Conservation (phyloP, 176 grass and related monocot species). For the Oryza glaberrima region DNA sequence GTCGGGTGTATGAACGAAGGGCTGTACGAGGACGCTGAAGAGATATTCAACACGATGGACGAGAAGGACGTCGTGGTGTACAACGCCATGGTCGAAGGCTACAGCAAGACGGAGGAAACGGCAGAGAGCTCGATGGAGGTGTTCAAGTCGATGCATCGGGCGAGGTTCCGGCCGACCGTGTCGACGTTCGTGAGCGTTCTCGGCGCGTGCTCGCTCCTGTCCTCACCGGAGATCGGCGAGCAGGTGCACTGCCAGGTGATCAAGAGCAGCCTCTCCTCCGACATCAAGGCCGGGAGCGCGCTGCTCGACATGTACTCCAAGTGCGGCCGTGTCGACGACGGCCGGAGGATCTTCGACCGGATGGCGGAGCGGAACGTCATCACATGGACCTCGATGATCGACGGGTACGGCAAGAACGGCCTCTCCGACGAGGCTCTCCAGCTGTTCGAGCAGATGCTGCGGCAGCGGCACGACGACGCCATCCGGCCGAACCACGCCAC, state of each 20-base stretch:
- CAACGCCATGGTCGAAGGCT: conserved; percentile 85
- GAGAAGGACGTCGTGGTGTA: conserved; percentile 69
- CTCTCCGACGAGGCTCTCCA: conserved; percentile 57
- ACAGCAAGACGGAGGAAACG: conserved; percentile 58
- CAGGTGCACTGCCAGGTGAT: conserved; percentile 79
- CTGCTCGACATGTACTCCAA: conserved; percentile 90
- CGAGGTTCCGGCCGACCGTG: conserved; percentile 49
- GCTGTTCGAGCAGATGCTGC: conserved; percentile 62
- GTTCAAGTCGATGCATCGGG: conserved; percentile 64
- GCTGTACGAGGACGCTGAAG: conserved; percentile 53
- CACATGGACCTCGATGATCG: conserved; percentile 92
- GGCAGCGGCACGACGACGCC: not conserved
- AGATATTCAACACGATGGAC: conserved; percentile 47
- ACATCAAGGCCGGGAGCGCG: conserved; percentile 71
- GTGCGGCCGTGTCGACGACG: conserved; percentile 70
- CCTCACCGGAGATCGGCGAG: conserved; percentile 60
- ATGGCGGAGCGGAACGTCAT: conserved; percentile 70
- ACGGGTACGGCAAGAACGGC: conserved; percentile 89
- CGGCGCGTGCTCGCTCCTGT: conserved; percentile 73
- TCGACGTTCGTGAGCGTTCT: conserved; percentile 76
- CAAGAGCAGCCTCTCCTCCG: conserved; percentile 44
- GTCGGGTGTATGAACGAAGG: conserved; percentile 75
- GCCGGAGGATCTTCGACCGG: conserved; percentile 56
- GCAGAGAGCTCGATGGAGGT: conserved; percentile 55
- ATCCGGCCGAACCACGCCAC: conserved; percentile 73